Base-by-base conservation (phyloP, 306 rosid species). In the Prunus mume region DNA sequence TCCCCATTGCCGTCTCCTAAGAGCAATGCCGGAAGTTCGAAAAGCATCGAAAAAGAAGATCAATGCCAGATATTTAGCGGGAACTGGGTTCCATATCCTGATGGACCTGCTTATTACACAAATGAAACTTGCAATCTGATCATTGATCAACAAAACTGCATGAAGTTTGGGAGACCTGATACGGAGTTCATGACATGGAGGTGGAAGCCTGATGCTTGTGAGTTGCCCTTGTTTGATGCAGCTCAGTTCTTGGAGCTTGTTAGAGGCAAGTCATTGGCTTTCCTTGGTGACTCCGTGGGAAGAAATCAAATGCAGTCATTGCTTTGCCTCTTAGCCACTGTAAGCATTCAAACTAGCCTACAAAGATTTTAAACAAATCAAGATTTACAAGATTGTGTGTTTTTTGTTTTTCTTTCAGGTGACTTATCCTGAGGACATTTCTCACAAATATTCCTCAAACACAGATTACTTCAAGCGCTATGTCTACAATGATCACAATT, bases 281-380 rank as follows among this genome's bases (percentile, higher is more conserved):
- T 95, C 77, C 92, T 92, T 41, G 99, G 99, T 7, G 99, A 95
- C 64, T 92, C 97, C 0, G 97, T 92, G 7, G 96, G 93, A 14
- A 89, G 85, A 45, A 95, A 95, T 62, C 98, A 95, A 79, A 83
- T 95, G 93, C 86, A 82, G 68, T 95, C 99, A 43, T 72, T 95
- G 82, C 46, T 92, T 70, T 95, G 99, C 87, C 96, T 95, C 81
- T 72, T 95, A 18, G 57, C 78, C 22, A 81, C 47, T 71, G 91
- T 84, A 80, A 79, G 80, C 72, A 13, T 32, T 46, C 61, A 45
- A 9, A 1, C 12, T 12, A 56, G 34, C 20, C 34, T 6, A 12
- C 32, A 60, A 60, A 13, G 19, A 60, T 60, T 60, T 60, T 1
- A 60, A 27, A 25, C 27, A 24, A 12, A 5, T 12, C 65, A 12